phyloP scores from a whole-genome alignment of 1,139 yeast genomes.

The Suhomyces maxii region DNA sequence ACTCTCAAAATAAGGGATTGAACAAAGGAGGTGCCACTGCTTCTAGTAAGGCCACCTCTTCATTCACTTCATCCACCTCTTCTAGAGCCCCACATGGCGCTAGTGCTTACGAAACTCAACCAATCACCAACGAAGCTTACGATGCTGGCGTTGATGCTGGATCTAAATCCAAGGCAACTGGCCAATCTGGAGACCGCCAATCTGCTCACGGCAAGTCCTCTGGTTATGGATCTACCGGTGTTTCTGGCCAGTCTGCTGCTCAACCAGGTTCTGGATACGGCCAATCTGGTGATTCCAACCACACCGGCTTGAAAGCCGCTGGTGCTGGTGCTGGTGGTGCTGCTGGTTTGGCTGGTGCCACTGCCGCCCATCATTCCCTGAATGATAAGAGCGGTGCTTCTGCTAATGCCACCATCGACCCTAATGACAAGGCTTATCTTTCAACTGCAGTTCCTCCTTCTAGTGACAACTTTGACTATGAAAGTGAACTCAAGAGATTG shows the following conservation, averaged over 20 bases:
- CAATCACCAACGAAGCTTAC: slow-evolving; percentile 19
- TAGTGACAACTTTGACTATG: slow-evolving; percentile 21
- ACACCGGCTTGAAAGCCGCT: not conserved
- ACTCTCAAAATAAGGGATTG: too few relatives aligned
- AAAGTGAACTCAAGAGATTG: slow-evolving; percentile 22
- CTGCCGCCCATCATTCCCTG: not conserved
- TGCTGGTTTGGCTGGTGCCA: slow-evolving; percentile 1
- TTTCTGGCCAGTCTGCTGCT: not conserved
- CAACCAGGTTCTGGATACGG: not conserved
- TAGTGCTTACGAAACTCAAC: not conserved
- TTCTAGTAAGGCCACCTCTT: too few relatives aligned
- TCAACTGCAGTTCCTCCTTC: slow-evolving; percentile 19
- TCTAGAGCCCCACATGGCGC: not conserved
- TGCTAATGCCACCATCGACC: slow-evolving; percentile 1
- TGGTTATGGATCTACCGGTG: not conserved
- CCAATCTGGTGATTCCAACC: not conserved
- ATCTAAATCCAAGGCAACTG: not conserved
- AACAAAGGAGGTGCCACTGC: too few relatives aligned
- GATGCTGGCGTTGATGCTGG: slow-evolving; percentile 15
- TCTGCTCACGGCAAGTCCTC: not conserved
- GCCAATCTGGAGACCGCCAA: not conserved
- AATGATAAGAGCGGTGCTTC: slow-evolving; percentile 1
- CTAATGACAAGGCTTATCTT: slow-evolving; percentile 6
- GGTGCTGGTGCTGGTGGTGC: not conserved
- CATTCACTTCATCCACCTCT: not conserved